phyloP scores from a whole-genome alignment of 805 yeast genomes.

The Lachancea dasiensis region DNA sequence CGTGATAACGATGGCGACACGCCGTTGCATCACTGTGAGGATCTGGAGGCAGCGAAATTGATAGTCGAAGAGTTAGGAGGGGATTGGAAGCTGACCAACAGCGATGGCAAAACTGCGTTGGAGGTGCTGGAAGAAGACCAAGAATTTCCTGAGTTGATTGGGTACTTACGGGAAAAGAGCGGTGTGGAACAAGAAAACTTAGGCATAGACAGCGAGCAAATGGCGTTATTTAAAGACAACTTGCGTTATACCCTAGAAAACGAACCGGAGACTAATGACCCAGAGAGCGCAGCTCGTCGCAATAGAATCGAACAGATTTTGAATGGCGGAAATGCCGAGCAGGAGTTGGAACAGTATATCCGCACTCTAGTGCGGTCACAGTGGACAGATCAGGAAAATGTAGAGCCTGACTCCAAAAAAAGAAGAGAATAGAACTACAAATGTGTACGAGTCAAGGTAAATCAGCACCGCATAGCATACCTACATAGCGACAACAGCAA shows the following conservation, averaged over 20 bases:
- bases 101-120: conserved; percentile 69
- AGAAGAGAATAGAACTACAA: conserved; percentile 1
- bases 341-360: conserved; percentile 62
- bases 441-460: neutral
- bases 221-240: conserved; percentile 36
- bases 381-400: conserved; percentile 17
- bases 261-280: conserved; percentile 37
- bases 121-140: conserved; percentile 77
- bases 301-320: conserved; percentile 62
- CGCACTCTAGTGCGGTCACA: conserved; percentile 60
- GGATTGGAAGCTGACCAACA: conserved; percentile 55
- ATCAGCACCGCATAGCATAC: too few relatives aligned
- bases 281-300: conserved; percentile 52
- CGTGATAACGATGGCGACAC: conserved; percentile 90
- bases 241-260: conserved; percentile 53
- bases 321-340: conserved; percentile 77
- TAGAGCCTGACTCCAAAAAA: conserved; percentile 4
- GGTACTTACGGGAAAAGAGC: conserved; percentile 46
- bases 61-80: conserved; percentile 67
- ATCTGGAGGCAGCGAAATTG: conserved; percentile 52
- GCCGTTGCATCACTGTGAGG: conserved; percentile 88
- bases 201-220: conserved; percentile 25
- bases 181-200: conserved; percentile 25
- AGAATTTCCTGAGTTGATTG: conserved; percentile 73
- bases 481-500: too few relatives aligned